A percentile compares a stretch with the other conserved stretches of the same genome.
Conservation (phyloP, 2,329 filamentous ascomycete genomes). For the Trichoderma afroharzianum region DNA sequence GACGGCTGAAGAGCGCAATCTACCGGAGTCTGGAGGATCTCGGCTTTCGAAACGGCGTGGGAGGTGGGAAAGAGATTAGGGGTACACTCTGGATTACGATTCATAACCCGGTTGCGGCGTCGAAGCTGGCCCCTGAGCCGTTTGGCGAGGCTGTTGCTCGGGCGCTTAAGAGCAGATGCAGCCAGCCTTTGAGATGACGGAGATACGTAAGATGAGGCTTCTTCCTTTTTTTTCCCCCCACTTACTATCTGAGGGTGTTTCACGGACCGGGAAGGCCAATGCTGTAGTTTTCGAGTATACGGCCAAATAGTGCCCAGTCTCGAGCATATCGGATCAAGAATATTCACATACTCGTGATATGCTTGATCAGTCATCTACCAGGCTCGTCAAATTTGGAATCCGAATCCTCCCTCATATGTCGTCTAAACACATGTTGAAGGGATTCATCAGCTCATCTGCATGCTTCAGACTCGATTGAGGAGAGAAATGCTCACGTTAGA, state of each 20-base stretch:
- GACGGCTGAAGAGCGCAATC: slow-evolving; percentile 27
- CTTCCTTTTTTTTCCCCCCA: background rate
- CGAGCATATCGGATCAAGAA: background rate
- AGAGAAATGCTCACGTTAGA: background rate
- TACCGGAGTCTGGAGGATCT: slow-evolving; percentile 27
- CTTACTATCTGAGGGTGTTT: background rate
- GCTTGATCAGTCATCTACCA: too few species aligned
- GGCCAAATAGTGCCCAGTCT: background rate
- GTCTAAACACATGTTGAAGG: background rate
- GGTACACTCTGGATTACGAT: slow-evolving; percentile 28
- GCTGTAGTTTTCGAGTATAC: background rate
- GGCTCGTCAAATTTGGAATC: background rate
- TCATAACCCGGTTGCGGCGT: slow-evolving; percentile 21
- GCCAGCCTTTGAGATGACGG: background rate
- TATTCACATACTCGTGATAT: background rate
- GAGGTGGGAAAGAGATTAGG: slow-evolving; percentile 18
- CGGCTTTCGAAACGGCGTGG: slow-evolving; percentile 23
- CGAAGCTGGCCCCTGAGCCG: slow-evolving; percentile 13
- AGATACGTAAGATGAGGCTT: background rate
- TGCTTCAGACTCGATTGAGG: background rate
- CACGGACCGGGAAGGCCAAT: background rate
- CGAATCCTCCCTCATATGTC: too few species aligned
- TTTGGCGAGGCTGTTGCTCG: slow-evolving; percentile 24
- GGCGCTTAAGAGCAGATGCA: slow-evolving; percentile 18
- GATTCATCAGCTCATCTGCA: background rate